phyloP scores from a whole-genome alignment of 2,329 filamentous ascomycete genomes.

The Plectosphaerella plurivora region DNA sequence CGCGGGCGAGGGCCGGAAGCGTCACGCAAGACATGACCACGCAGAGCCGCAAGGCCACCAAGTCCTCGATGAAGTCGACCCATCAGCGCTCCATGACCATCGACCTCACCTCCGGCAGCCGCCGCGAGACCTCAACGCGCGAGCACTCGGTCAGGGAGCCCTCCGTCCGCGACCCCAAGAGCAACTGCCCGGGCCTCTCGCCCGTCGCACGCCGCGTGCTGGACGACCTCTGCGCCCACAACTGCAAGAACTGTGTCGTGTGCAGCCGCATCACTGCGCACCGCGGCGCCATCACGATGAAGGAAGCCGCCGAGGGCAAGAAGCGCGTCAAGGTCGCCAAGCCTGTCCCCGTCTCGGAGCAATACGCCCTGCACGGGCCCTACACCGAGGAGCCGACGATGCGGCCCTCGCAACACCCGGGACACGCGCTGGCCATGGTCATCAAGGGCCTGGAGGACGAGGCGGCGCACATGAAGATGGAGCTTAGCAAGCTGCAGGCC shows the following conservation, averaged over 20 bases:
- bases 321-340: slow-evolving; percentile 59
- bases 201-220: slow-evolving; percentile 47
- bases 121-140: slow-evolving; percentile 6
- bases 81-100: slow-evolving; percentile 10
- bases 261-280: slow-evolving; percentile 50
- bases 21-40: slow-evolving; percentile 13
- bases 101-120: slow-evolving; percentile 11
- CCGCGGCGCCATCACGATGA: slow-evolving; percentile 27
- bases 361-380: slow-evolving; percentile 36
- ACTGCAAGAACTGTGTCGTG: slow-evolving; percentile 52
- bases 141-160: slow-evolving; percentile 5
- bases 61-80: slow-evolving; percentile 7
- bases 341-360: slow-evolving; percentile 63
- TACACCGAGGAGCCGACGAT: slow-evolving; percentile 53
- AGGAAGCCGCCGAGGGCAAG: slow-evolving; percentile 37
- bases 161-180: neutral
- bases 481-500: slow-evolving; percentile 57
- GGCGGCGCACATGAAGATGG: slow-evolving; percentile 68
- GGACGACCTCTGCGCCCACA: slow-evolving; percentile 49
- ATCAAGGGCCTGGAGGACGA: slow-evolving; percentile 81
- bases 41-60: slow-evolving; percentile 11
- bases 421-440: slow-evolving; percentile 71
- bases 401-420: slow-evolving; percentile 65
- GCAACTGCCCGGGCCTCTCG: slow-evolving; percentile 42
- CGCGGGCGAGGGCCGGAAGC: slow-evolving; percentile 8